Evolutionary conservation across 495 filamentous ascomycete species (phyloP), one percentile per base, ranked within the genome.

Genomic region (Penicillium mononematosum): DNA sequence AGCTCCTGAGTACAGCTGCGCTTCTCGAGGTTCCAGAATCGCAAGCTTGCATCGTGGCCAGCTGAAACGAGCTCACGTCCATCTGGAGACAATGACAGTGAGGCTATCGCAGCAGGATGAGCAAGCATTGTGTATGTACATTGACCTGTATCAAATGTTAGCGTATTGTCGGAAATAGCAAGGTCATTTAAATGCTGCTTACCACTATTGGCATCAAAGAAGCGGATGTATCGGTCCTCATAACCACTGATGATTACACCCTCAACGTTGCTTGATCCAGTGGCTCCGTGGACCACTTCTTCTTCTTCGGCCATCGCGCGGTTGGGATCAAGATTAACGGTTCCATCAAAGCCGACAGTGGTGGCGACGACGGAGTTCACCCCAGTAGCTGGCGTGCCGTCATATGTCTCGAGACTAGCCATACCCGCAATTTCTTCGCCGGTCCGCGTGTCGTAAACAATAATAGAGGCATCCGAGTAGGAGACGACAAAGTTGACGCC

Each of bases 121-220:
- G 94, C 94, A 54, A 97, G 85, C 94, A 98, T 98, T 61, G 86
- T 92, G 72, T 98, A 98, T 16, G 95, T 96, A 77, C 92, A 96
- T 94, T 98, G 95, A 59, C 94, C 94, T 98, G 63, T 11, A 50
- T 17, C n/a, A 4, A 53, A 38, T 20, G 42, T 83, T 69, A 78
- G 76, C 62, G 58, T 48, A 25, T 39, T 29, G 38, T 22, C 58
- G n/a, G 31, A 20, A 8, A 38, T 39, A 36, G 10, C 19, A 42
- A 16, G 39, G 17, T 5, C n/a, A 29, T 34, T 1, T 12, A 8
- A 24, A 12, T n/a, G 20, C 52, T 9, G 86, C 91, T 71, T 85
- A 98, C 94, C 94, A 74, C 90, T 96, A 67, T 98, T 98, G 22
- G 94, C 94, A 78, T 98, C 94, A 64, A 96, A 98, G 79, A 98